Conservation (phyloP, 2,329 filamentous ascomycete genomes). For the Alternaria gaisen region DNA sequence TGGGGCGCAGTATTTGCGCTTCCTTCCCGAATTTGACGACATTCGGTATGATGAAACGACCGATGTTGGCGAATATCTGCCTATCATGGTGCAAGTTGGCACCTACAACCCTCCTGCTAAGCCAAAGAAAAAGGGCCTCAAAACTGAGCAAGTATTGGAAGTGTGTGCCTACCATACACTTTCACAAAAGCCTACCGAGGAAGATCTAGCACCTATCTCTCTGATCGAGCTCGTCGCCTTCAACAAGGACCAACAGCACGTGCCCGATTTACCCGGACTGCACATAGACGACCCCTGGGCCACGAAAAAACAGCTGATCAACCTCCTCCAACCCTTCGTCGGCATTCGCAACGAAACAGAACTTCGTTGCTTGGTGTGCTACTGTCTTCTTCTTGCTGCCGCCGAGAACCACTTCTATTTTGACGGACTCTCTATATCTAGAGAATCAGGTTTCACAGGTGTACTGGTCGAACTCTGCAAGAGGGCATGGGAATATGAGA, state of each 20-base stretch:
- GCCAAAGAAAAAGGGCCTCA: not conserved
- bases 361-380: not conserved
- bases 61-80: not conserved
- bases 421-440: not conserved
- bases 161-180: not conserved
- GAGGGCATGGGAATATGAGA: not conserved
- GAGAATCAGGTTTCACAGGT: not conserved
- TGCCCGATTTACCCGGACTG: not conserved
- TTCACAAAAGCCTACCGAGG: not conserved
- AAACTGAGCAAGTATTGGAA: not conserved
- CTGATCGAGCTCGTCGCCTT: not conserved
- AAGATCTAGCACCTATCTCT: not conserved
- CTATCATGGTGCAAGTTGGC: not conserved
- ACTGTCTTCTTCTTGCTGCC: slow-evolving; percentile 1
- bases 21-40: not conserved
- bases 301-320: not conserved
- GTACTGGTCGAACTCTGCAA: slow-evolving; percentile 3
- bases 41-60: not conserved
- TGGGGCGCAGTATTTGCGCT: not conserved
- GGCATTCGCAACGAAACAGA: not conserved
- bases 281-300: not conserved
- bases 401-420: not conserved
- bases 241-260: not conserved
- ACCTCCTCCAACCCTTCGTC: not conserved
- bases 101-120: not conserved